Percentiles rank a stretch among this genome's conserved stretches.
These are phyloP conservation scores for Toxoplasma gondii DNA, from an alignment of 169 alveolate species.

Conservation along the genomic window DNA sequence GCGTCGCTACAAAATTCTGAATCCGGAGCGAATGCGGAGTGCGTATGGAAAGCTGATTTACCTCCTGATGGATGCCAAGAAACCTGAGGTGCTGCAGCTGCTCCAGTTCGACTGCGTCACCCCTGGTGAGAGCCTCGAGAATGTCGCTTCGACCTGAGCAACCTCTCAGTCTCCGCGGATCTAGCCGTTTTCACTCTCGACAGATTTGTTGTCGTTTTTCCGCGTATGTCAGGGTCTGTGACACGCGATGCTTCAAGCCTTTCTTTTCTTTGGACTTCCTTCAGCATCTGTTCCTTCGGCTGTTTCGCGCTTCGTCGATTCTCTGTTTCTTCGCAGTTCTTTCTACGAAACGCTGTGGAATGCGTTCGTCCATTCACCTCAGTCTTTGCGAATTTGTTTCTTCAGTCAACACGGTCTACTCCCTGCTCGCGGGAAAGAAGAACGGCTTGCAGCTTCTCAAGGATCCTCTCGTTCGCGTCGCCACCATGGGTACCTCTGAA, in stretches of 20 bases:
- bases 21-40: slow-evolving; percentile 91
- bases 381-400: not conserved
- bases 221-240: too few relatives aligned
- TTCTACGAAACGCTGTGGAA: too few relatives aligned
- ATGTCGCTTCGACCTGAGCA: not conserved
- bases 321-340: too few relatives aligned
- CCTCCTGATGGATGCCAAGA: slow-evolving; percentile 90
- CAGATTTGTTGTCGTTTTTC: too few relatives aligned
- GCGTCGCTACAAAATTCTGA: slow-evolving; percentile 89
- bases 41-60: slow-evolving; percentile 90
- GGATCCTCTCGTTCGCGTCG: slow-evolving; percentile 85
- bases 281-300: too few relatives aligned
- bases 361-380: too few relatives aligned
- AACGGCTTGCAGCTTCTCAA: slow-evolving; percentile 83
- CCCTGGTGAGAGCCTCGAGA: slow-evolving; percentile 36
- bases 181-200: too few relatives aligned
- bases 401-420: slow-evolving; percentile 87
- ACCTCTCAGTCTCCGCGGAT: not conserved
- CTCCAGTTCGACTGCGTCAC: slow-evolving; percentile 71
- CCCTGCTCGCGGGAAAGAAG: slow-evolving; percentile 78
- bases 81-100: slow-evolving; percentile 84
- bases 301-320: too few relatives aligned
- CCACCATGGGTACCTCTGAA: slow-evolving; percentile 80
- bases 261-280: too few relatives aligned
- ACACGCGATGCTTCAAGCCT: too few relatives aligned